A percentile compares a stretch with the other conserved stretches of the same genome.
phyloP scores from a whole-genome alignment of 2,329 filamentous ascomycete genomes.

The Scytalidium sp. region DNA sequence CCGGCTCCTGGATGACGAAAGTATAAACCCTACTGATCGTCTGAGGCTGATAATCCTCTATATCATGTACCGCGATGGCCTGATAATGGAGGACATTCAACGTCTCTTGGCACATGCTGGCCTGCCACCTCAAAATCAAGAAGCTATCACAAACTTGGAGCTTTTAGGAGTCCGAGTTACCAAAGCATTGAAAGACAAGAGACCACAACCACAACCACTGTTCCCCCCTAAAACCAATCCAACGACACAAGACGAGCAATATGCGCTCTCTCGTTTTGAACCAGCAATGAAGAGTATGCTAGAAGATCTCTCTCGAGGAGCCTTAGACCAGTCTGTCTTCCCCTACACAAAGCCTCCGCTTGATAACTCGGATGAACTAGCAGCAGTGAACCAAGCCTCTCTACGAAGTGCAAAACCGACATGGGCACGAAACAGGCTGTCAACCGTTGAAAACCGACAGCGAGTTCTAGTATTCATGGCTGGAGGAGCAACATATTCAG shows the following conservation, averaged over 20 bases:
- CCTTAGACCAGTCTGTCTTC: conserved; percentile 63
- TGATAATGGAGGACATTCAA: conserved; percentile 79
- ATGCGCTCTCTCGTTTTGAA: conserved; percentile 82
- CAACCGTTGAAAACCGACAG: conserved; percentile 77
- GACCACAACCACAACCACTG: conserved; percentile 60
- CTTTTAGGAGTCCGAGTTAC: conserved; percentile 74
- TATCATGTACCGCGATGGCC: conserved; percentile 79
- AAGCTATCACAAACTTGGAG: conserved; percentile 74
- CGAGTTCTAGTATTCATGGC: conserved; percentile 93
- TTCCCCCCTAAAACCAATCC: conserved; percentile 65
- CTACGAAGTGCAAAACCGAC: conserved; percentile 89
- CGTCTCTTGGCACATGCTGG: conserved; percentile 81
- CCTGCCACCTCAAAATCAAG: conserved; percentile 70
- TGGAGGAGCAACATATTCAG: conserved; percentile 90
- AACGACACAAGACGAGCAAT: conserved; percentile 65
- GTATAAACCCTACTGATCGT: conserved; percentile 68
- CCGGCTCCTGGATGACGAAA: conserved; percentile 82
- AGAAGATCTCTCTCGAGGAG: conserved; percentile 66
- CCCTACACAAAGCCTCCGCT: conserved; percentile 71
- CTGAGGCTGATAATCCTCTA: conserved; percentile 84
- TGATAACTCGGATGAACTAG: conserved; percentile 56
- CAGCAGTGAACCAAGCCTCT: conserved; percentile 63
- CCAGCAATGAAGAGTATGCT: conserved; percentile 80
- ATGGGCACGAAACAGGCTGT: conserved; percentile 82
- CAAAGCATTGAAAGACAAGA: conserved; percentile 74